Evolutionary conservation across 768 basidiomycete genomes (phyloP), one percentile per base, ranked within the genome.

Genomic region (Trametes gibbosa): DNA sequence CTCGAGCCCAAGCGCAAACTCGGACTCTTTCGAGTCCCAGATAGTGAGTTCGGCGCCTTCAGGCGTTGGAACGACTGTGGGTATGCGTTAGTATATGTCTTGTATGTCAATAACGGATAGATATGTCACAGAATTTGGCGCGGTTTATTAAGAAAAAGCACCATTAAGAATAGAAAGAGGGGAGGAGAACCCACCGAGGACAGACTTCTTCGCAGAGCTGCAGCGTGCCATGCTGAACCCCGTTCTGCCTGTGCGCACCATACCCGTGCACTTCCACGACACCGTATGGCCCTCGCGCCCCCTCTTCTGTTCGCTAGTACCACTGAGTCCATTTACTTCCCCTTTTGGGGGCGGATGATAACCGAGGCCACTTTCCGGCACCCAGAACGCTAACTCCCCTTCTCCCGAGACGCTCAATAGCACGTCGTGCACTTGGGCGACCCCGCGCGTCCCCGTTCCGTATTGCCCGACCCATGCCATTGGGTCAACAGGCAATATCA

Each of bases 11-110:
- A 90, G 88, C 8, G 92, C 86, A 72, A 98, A 98, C 72, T 96
- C 92, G 17, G 91, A 95, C 71, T 91, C 90, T 51, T 89, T 89
- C 0, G 95, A 97, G 72, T 98, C 94, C 96, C 96, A 98, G 17
- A 98, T 93, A 0, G 93, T 94, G 46, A 98, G 72, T 68, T 95
- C 92, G 58, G 90, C 81, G 0, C 87, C 88, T 19, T 83, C 81
- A 0, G 77, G 66, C 16, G 74, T 70, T 5, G 80, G 75, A 14
- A 87, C 84, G 61, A 93, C 92, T 94, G 53, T 24, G 49, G 5
- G 40, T 13, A 23, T 53, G 19, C 27, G 29, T 32, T 32, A 32
- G 10, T 32, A 32, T 32, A 10, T 32, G 5, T 5, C 29, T 10
- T 10, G 61, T 14, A 14, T 51, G 42, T 17, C 16, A 39, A n/a